Percentiles rank a stretch among this genome's conserved stretches.
phyloP scores from a whole-genome alignment of 2,329 filamentous ascomycete species.

The Herpotrichia juniperi region DNA sequence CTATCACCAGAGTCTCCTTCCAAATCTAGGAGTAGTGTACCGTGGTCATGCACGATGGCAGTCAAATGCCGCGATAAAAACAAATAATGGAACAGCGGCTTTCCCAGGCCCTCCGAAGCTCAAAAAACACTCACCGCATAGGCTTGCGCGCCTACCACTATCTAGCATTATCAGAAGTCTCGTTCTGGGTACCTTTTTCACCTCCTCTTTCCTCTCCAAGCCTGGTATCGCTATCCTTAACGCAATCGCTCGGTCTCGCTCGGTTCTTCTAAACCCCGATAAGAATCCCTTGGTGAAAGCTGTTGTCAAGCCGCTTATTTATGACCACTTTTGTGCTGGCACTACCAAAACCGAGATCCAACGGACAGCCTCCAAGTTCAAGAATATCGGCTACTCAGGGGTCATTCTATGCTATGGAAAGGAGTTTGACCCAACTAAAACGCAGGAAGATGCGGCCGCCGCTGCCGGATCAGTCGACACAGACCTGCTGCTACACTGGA shows the following conservation, averaged over 20 bases:
- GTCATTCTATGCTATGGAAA: constrained; percentile 81
- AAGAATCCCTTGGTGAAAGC: not conserved
- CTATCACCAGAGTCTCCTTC: not conserved
- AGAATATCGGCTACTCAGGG: constrained; percentile 77
- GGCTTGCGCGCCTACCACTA: not conserved
- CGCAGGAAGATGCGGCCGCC: not conserved
- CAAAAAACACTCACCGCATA: not conserved
- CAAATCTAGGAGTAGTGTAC: not conserved
- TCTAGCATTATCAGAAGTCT: constrained; percentile 1
- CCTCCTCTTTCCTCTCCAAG: not conserved
- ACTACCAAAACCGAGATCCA: constrained; percentile 71
- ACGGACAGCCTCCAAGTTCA: constrained; percentile 60
- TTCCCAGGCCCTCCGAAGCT: not conserved
- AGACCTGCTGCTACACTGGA: not conserved
- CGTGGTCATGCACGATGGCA: not conserved
- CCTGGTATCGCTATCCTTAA: not conserved
- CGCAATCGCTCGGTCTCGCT: not conserved
- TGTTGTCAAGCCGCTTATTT: not conserved
- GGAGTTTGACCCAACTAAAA: constrained; percentile 51
- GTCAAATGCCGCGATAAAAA: not conserved
- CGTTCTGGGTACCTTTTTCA: not conserved
- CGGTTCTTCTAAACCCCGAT: not conserved
- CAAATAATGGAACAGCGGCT: not conserved
- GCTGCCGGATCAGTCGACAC: not conserved
- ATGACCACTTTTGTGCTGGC: constrained; percentile 77